A percentile compares a stretch with the other conserved stretches of the same genome.
phyloP scores from a whole-genome alignment of 2,329 filamentous ascomycete species.

The Penicillium occitanis region DNA sequence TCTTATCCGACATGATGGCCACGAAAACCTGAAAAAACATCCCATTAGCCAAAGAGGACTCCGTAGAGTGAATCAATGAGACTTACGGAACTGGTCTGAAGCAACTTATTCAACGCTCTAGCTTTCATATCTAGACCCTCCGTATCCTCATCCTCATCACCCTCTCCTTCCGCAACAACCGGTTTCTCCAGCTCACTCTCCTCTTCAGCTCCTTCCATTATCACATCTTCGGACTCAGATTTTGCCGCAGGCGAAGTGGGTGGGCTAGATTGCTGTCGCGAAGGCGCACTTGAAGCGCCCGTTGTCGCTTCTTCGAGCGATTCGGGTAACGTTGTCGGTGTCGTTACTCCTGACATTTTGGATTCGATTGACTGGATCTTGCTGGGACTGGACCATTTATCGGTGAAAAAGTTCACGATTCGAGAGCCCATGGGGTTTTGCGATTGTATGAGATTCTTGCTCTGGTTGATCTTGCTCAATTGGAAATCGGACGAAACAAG shows the following conservation, averaged over 20 bases:
- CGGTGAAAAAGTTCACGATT: slow-evolving; percentile 14
- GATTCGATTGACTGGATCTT: slow-evolving; percentile 5
- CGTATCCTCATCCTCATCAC: slow-evolving; percentile 22
- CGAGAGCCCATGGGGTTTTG: slow-evolving; percentile 1
- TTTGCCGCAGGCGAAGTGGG: slow-evolving; percentile 32
- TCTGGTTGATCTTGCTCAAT: background rate
- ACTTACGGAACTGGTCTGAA: slow-evolving; percentile 48
- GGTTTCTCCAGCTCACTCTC: slow-evolving; percentile 5
- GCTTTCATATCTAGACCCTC: slow-evolving; percentile 47
- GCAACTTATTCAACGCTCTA: slow-evolving; percentile 46
- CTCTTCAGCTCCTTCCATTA: slow-evolving; percentile 9
- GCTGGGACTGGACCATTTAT: slow-evolving; percentile 12
- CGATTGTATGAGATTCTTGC: background rate
- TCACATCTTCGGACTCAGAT: slow-evolving; percentile 10
- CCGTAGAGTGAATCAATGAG: background rate
- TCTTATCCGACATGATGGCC: slow-evolving; percentile 52
- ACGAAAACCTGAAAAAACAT: slow-evolving; percentile 43
- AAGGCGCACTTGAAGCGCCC: slow-evolving; percentile 30
- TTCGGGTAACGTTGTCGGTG: slow-evolving; percentile 26
- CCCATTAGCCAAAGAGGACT: background rate
- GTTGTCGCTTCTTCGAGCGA: slow-evolving; percentile 22
- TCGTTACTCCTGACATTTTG: slow-evolving; percentile 31
- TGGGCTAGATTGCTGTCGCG: slow-evolving; percentile 30
- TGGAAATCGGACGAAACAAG: background rate
- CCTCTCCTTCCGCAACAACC: background rate